A percentile compares a stretch with the other conserved stretches of the same genome.
These are phyloP conservation scores for Fusarium sp. DNA, from an alignment of 2,329 filamentous ascomycete species.

Conservation along the genomic window DNA sequence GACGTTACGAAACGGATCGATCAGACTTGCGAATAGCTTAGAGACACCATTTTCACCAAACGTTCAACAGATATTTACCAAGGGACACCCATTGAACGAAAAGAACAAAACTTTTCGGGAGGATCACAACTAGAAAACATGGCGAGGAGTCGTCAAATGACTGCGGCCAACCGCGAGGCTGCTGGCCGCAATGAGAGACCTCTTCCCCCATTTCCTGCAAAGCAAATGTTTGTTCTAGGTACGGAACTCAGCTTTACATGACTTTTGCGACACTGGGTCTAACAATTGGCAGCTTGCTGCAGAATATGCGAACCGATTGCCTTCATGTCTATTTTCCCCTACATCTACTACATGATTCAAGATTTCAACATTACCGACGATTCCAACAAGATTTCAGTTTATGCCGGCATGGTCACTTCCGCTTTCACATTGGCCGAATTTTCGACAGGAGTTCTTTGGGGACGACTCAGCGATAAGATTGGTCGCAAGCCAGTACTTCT, in stretches of 20 bases:
- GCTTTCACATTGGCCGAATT: constrained; percentile 97
- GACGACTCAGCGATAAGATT: constrained; percentile 88
- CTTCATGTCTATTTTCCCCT: constrained; percentile 99
- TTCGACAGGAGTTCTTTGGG: constrained; percentile 92
- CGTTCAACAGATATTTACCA: neutral
- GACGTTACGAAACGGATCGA: constrained; percentile 17
- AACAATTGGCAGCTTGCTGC: constrained; percentile 75
- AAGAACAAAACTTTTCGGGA: constrained; percentile 11
- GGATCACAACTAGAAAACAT: constrained; percentile 40
- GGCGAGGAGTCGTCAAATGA: constrained; percentile 47
- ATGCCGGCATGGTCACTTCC: constrained; percentile 95
- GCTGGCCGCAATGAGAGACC: constrained; percentile 40
- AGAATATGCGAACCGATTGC: constrained; percentile 98
- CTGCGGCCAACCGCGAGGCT: constrained; percentile 42
- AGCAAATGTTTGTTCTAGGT: constrained; percentile 67
- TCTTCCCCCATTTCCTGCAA: constrained; percentile 53
- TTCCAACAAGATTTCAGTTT: constrained; percentile 85
- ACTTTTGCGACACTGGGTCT: constrained; percentile 17
- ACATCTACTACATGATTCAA: constrained; percentile 97
- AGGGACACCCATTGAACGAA: constrained; percentile 6
- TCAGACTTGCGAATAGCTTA: constrained; percentile 16
- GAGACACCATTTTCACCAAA: neutral
- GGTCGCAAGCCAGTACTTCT: constrained; percentile 94
- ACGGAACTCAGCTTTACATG: constrained; percentile 25
- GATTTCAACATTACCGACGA: constrained; percentile 88